Percentiles rank a stretch among this genome's conserved stretches.
These are phyloP conservation scores for Cucurbita ficifolia DNA, from an alignment of 306 rosid species.

Conservation along the genomic window DNA sequence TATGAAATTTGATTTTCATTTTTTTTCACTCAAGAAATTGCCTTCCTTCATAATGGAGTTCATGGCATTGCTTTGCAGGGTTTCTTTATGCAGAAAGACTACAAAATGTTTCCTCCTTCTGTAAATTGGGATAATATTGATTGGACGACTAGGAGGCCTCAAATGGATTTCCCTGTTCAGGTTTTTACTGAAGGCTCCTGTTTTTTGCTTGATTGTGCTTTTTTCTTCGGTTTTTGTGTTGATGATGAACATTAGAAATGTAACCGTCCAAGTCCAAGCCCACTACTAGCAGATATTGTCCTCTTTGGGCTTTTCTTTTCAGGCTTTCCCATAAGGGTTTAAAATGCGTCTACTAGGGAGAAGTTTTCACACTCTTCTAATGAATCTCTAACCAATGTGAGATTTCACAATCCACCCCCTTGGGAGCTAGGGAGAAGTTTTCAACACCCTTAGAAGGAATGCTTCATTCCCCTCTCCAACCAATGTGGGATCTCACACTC, in stretches of 20 bases:
- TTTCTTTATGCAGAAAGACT: conserved; percentile 96
- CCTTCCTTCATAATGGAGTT: not conserved
- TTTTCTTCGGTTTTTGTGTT: not conserved
- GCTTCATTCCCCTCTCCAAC: too few species aligned
- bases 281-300: too few species aligned
- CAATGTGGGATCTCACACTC: too few species aligned
- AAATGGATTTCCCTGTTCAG: conserved; percentile 99
- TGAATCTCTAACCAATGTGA: too few species aligned
- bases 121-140: conserved; percentile 85
- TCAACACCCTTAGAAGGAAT: too few species aligned
- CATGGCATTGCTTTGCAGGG: conserved; percentile 39
- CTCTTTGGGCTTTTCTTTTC: too few species aligned
- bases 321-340: too few species aligned
- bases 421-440: too few species aligned
- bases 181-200: conserved; percentile 19
- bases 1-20: not conserved
- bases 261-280: too few species aligned
- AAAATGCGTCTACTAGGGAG: too few species aligned
- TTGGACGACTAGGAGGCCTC: conserved; percentile 81
- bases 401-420: too few species aligned
- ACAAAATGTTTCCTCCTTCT: conserved; percentile 90
- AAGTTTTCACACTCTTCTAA: too few species aligned
- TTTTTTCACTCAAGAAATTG: not conserved
- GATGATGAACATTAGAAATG: not conserved
- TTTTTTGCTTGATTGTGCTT: not conserved